These are phyloP conservation scores for Boletus barrowsii DNA, from an alignment of 768 basidiomycete species.

Conservation along the genomic window DNA sequence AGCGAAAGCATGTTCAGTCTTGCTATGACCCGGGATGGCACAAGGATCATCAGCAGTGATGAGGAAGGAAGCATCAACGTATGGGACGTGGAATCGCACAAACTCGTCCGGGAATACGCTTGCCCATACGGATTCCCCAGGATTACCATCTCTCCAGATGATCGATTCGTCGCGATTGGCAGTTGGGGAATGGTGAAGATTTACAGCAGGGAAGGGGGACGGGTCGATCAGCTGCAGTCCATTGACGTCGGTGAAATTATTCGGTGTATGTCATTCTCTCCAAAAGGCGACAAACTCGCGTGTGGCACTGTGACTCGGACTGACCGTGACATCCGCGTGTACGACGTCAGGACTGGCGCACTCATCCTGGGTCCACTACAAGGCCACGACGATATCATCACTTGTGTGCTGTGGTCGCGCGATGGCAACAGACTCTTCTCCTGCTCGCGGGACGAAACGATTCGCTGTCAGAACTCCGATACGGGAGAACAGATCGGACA, in stretches of 20 bases:
- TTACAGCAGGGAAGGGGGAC: not conserved
- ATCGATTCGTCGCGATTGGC: not conserved
- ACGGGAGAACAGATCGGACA: too few relatives aligned
- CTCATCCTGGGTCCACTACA: too few relatives aligned
- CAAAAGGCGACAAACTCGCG: not conserved
- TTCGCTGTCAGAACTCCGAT: too few relatives aligned
- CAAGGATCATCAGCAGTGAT: not conserved
- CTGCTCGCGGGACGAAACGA: too few relatives aligned
- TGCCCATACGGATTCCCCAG: rapidly evolving
- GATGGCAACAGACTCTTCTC: too few relatives aligned
- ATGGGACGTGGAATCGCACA: not conserved
- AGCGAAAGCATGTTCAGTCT: rapidly evolving
- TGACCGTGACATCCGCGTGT: too few relatives aligned
- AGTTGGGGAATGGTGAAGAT: not conserved
- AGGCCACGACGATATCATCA: too few relatives aligned
- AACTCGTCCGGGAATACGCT: not conserved
- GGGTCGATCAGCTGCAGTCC: not conserved
- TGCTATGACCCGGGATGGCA: not conserved
- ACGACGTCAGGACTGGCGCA: too few relatives aligned
- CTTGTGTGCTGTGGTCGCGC: too few relatives aligned
- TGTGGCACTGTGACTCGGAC: not conserved
- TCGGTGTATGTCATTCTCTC: not conserved
- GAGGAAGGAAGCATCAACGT: not conserved
- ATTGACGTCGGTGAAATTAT: not conserved
- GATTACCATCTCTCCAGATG: not conserved